Evolutionary conservation across 805 yeast species (phyloP), one percentile per base, ranked within the genome.

Genomic region (Grigorovia yakushimaensis): DNA sequence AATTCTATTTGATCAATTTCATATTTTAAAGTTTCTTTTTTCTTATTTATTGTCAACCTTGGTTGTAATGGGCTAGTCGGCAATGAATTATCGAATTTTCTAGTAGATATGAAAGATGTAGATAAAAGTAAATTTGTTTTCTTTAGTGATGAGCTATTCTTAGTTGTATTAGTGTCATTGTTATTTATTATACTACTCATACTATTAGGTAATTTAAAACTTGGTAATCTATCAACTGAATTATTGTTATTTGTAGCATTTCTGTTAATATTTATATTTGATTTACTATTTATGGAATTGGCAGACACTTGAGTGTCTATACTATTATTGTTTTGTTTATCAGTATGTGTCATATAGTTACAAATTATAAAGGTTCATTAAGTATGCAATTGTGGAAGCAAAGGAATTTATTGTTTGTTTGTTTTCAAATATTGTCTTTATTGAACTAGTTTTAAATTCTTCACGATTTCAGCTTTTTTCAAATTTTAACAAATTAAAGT

Each of bases 81-180:
- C 4, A 65, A 55, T 7, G 56, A 51, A 42, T 50, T 52, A 21
- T 60, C 62, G 36, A 53, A 41, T 43, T 54, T 54, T 44, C 64
- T 58, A 3, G 66, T 56, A 1, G 68, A 57, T 1, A 61, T 51
- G 47, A 65, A 65, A 5, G 68, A 61, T 3, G 69, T 65, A 2
- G 69, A 64, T 24, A 64, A 47, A 2, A 64, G 59, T 22, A 63
- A 47, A 27, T 56, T 60, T 21, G 58, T 64, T 41, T 49, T 55
- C 37, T 39, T 45, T 7, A 15, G 13, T 13, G 42, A 17, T 13
- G 11, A 15, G 10, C 23, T 30, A 36, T 18, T 44, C 13, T 46
- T 45, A 23, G 39, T 45, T 24, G 47, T 41, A 8, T 40, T 43
- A 4, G 42, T 19, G 35, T 45, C 49, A n/a, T 42, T 44, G 15